Percentiles rank a stretch among this genome's conserved stretches.
These are phyloP conservation scores for Extremus antarcticus DNA, from an alignment of 495 filamentous ascomycete species.

Conservation along the genomic window DNA sequence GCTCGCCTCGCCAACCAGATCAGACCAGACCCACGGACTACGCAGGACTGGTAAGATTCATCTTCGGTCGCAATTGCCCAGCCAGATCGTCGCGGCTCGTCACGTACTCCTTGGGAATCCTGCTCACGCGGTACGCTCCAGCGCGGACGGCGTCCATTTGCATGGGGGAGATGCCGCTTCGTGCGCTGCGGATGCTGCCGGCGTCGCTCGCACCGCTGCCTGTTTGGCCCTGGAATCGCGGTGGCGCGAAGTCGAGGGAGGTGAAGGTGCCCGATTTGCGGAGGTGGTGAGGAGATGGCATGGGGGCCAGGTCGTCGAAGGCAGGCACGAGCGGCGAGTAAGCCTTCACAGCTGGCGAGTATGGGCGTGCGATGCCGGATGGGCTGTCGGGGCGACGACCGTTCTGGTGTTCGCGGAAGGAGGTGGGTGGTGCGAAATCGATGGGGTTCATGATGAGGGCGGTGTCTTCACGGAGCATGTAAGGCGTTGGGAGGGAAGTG, in stretches of 20 bases:
- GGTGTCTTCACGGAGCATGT: slow-evolving; percentile 63
- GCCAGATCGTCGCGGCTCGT: slow-evolving; percentile 66
- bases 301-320: slow-evolving; percentile 72
- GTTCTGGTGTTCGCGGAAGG: slow-evolving; percentile 52
- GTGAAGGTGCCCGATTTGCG: slow-evolving; percentile 87
- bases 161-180: slow-evolving; percentile 54
- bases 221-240: slow-evolving; percentile 66
- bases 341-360: slow-evolving; percentile 54
- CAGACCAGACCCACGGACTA: background rate
- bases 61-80: slow-evolving; percentile 61
- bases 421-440: slow-evolving; percentile 78
- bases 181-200: slow-evolving; percentile 75
- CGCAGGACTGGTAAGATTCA: slow-evolving; percentile 38
- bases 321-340: slow-evolving; percentile 69
- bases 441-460: slow-evolving; percentile 53
- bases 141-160: slow-evolving; percentile 69
- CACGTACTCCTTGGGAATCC: slow-evolving; percentile 70
- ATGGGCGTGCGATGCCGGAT: slow-evolving; percentile 62
- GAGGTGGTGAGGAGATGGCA: slow-evolving; percentile 66
- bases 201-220: slow-evolving; percentile 54
- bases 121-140: slow-evolving; percentile 84
- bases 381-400: slow-evolving; percentile 70
- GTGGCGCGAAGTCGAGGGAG: slow-evolving; percentile 86
- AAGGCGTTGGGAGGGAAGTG: slow-evolving; percentile 68
- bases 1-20: background rate